These are phyloP conservation scores for Pharus latifolius DNA, from an alignment of 176 grass and related monocot species.

Conservation along the genomic window DNA sequence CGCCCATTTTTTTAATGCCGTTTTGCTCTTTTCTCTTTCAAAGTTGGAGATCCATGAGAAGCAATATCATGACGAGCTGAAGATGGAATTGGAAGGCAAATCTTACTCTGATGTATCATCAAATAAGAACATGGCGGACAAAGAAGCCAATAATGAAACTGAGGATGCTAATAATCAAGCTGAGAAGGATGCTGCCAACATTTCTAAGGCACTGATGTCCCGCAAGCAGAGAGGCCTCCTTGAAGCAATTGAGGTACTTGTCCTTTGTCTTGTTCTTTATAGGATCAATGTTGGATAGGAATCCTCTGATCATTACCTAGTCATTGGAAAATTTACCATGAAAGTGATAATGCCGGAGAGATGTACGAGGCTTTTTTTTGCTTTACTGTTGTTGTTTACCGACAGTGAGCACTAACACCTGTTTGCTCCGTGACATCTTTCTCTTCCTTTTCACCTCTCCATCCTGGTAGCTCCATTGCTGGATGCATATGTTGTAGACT, in stretches of 20 bases:
- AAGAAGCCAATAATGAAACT: slow-evolving; percentile 9
- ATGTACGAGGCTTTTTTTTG: neutral
- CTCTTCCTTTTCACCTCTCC: too few relatives aligned
- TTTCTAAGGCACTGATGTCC: slow-evolving; percentile 46
- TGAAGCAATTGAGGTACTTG: slow-evolving; percentile 66
- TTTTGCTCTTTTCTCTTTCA: slow-evolving; percentile 8
- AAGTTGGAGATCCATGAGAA: slow-evolving; percentile 78
- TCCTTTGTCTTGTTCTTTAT: neutral
- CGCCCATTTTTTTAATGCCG: neutral
- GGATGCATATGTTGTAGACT: neutral
- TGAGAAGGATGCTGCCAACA: slow-evolving; percentile 20
- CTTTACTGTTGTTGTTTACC: neutral
- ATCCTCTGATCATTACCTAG: neutral
- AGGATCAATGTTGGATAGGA: neutral
- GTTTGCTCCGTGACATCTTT: neutral
- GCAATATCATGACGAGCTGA: slow-evolving; percentile 89
- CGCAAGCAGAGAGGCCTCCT: slow-evolving; percentile 54
- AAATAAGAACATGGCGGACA: slow-evolving; percentile 36
- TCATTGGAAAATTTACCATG: neutral
- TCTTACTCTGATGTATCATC: slow-evolving; percentile 51
- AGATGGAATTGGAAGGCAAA: slow-evolving; percentile 56
- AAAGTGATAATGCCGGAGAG: neutral
- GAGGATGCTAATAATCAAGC: slow-evolving; percentile 29
- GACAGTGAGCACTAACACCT: neutral
- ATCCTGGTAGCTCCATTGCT: neutral